Conservation (phyloP, 768 basidiomycete species). For the Lactarius akahatsu region DNA sequence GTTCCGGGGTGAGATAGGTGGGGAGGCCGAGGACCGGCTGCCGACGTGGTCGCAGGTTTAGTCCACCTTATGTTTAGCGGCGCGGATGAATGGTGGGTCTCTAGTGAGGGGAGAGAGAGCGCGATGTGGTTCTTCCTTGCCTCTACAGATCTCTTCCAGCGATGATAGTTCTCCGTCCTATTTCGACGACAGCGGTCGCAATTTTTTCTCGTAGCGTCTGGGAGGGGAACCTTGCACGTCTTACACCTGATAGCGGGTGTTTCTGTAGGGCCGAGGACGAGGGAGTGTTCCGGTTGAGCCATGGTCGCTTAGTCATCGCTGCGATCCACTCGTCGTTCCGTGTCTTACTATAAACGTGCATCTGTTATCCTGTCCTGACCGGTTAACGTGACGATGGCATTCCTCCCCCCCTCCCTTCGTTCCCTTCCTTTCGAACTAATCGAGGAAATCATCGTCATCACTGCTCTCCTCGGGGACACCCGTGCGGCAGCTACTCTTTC, state of each 20-base stretch:
- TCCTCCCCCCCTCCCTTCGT: background rate
- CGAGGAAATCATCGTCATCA: slow-evolving; percentile 37
- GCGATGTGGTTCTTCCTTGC: background rate
- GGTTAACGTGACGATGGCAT: background rate
- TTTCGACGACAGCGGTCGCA: slow-evolving; percentile 10
- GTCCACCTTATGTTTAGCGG: background rate
- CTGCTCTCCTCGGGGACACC: slow-evolving; percentile 33
- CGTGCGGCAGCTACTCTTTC: slow-evolving; percentile 36
- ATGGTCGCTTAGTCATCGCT: background rate
- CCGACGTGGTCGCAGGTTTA: background rate
- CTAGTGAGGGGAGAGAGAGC: background rate
- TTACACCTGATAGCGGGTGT: slow-evolving; percentile 6
- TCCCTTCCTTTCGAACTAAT: slow-evolving; percentile 39
- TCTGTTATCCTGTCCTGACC: background rate
- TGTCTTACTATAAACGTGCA: too few relatives aligned
- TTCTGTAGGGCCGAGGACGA: background rate
- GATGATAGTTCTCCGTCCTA: slow-evolving; percentile 2
- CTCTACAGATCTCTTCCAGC: slow-evolving; percentile 6
- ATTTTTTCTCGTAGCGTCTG: slow-evolving; percentile 10
- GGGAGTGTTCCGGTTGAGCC: background rate
- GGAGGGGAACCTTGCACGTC: background rate
- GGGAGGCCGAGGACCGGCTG: background rate
- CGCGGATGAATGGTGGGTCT: background rate
- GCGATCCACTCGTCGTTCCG: slow-evolving; percentile 1
- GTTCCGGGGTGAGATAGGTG: background rate